Conservation (phyloP, 257 asterid species). For the Rauvolfia tetraphylla region DNA sequence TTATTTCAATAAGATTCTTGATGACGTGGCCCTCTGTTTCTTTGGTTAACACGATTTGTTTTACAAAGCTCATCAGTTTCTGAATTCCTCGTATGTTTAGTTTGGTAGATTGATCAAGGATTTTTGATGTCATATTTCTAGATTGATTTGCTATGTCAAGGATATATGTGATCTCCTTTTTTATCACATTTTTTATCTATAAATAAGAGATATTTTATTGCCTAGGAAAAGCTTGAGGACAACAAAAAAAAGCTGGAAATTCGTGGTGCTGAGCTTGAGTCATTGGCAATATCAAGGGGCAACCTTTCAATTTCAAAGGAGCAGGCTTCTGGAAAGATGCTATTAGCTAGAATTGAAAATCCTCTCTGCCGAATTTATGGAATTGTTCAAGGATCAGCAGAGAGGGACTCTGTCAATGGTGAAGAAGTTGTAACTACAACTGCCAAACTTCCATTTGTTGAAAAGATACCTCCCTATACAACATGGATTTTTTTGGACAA, state of each 20-base stretch:
- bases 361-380: conserved; percentile 63
- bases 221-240: conserved; percentile 56
- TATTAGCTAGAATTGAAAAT: conserved; percentile 54
- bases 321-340: conserved; percentile 43
- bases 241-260: conserved; percentile 48
- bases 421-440: conserved; percentile 61
- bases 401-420: conserved; percentile 43
- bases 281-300: conserved; percentile 52
- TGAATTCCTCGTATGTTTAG: neutral
- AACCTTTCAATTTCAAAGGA: conserved; percentile 31
- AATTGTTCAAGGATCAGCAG: conserved; percentile 48
- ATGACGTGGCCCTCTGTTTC: neutral
- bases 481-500: conserved; percentile 89
- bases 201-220: conserved; percentile 13
- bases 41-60: neutral
- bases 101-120: conserved; percentile 1
- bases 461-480: conserved; percentile 79
- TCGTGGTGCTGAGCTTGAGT: conserved; percentile 40
- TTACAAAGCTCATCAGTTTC: neutral
- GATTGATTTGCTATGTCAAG: neutral
- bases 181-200: neutral
- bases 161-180: neutral
- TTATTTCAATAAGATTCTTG: neutral
- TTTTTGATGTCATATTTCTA: neutral
- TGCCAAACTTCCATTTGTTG: conserved; percentile 60